phyloP scores from a whole-genome alignment of 169 alveolate genomes.

The Cryptosporidium sp. region DNA sequence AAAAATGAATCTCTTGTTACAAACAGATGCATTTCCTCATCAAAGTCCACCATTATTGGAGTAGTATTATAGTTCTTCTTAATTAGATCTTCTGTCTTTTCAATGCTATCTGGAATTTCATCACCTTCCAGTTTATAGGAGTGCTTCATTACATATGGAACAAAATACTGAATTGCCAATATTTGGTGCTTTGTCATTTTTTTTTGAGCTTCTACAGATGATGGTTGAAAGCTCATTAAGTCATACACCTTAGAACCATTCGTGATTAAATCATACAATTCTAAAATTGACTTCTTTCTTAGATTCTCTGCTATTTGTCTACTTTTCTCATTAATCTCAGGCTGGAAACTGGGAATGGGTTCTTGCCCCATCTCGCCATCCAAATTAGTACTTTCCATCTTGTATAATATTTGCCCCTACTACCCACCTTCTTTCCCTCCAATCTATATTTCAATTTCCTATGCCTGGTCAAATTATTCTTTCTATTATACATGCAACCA shows the following conservation, averaged over 20 bases:
- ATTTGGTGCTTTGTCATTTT: constrained; percentile 44
- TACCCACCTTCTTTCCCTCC: background rate
- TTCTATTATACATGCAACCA: background rate
- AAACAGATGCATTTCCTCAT: constrained; percentile 16
- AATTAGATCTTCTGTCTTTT: background rate
- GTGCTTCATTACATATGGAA: constrained; percentile 56
- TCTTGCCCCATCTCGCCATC: background rate
- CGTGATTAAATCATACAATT: constrained; percentile 40
- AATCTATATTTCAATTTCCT: background rate
- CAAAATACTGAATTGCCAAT: constrained; percentile 56
- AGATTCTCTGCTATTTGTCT: constrained; percentile 37
- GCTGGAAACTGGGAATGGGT: constrained; percentile 13
- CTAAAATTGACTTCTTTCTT: constrained; percentile 41
- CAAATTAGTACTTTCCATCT: background rate
- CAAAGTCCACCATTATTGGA: constrained; percentile 44
- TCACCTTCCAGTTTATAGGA: constrained; percentile 20
- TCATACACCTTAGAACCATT: constrained; percentile 38
- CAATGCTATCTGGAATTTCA: constrained; percentile 26
- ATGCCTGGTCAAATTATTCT: background rate
- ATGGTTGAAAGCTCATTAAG: constrained; percentile 30
- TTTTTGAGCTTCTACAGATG: constrained; percentile 10
- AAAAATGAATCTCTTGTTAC: constrained; percentile 27
- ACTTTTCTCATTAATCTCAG: constrained; percentile 56
- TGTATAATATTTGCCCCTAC: background rate
- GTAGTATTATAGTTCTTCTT: background rate